Evolutionary conservation across 257 asterid genomes (phyloP).

Genomic region (Nicotiana attenuata): DNA sequence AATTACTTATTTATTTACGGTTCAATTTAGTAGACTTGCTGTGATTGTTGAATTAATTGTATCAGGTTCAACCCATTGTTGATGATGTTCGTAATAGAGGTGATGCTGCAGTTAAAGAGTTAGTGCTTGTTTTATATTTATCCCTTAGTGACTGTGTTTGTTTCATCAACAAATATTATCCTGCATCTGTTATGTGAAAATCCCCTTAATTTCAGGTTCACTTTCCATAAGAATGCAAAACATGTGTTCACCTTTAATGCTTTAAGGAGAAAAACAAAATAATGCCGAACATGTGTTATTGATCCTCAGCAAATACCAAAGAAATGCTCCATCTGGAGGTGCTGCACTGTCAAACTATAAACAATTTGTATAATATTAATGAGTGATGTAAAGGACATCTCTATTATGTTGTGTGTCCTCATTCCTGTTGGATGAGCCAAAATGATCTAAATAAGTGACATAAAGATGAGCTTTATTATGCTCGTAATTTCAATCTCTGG

Average conservation of each 20-base stretch:
- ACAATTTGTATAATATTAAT: not conserved
- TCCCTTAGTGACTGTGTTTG: constrained; percentile 11
- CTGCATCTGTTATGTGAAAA: not conserved
- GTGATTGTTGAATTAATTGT: constrained; percentile 9
- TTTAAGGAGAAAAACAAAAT: not conserved
- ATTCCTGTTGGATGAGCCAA: not conserved
- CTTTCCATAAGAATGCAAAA: not conserved
- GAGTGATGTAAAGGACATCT: not conserved
- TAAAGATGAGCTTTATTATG: not conserved
- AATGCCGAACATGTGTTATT: not conserved
- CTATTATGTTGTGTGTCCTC: not conserved
- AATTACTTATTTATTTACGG: not conserved
- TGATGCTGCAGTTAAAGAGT: constrained; percentile 93
- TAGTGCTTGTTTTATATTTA: constrained; percentile 37
- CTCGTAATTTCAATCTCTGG: not conserved
- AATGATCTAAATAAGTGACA: not conserved
- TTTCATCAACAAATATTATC: not conserved
- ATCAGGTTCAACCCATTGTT: constrained; percentile 94
- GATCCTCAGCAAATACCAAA: not conserved
- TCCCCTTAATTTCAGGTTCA: not conserved
- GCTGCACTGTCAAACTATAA: not conserved
- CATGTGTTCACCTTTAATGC: not conserved
- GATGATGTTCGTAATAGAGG: constrained; percentile 82
- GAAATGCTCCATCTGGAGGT: not conserved
- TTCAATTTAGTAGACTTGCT: not conserved